Conservation (phyloP, 768 basidiomycete species). For the Lactarius quietus region DNA sequence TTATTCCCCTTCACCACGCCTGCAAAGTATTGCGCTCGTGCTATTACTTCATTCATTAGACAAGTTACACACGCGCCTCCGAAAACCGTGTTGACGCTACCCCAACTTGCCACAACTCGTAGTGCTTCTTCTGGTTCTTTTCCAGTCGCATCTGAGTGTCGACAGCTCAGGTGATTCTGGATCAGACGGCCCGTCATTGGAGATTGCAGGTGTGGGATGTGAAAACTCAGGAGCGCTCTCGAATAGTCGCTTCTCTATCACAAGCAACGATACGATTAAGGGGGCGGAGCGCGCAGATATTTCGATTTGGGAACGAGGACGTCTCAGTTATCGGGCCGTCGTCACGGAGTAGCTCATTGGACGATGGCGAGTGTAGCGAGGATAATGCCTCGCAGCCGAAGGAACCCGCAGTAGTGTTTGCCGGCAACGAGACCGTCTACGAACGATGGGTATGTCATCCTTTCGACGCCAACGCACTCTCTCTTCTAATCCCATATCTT, state of each 20-base stretch:
- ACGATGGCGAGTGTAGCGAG: neutral
- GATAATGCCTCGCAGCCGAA: neutral
- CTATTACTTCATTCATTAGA: constrained; percentile 69
- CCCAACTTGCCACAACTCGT: neutral
- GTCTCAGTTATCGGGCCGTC: neutral
- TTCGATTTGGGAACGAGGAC: neutral
- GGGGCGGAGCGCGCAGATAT: neutral
- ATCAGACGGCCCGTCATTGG: neutral
- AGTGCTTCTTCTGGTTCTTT: neutral
- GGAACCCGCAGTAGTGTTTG: neutral
- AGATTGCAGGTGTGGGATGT: neutral
- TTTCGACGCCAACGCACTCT: neutral
- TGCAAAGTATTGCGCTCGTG: constrained; percentile 74
- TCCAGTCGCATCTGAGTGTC: neutral
- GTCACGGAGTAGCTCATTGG: neutral
- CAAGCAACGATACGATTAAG: neutral
- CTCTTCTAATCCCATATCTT: neutral
- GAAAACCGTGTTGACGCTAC: neutral
- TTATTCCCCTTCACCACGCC: constrained; percentile 72
- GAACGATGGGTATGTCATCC: neutral
- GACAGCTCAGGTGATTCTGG: neutral
- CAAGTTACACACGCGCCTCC: constrained; percentile 52
- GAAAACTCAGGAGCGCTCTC: neutral
- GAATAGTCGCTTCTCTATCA: neutral
- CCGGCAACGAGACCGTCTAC: neutral